Conservation (phyloP, 306 rosid species). For the Glycine tomentella region DNA sequence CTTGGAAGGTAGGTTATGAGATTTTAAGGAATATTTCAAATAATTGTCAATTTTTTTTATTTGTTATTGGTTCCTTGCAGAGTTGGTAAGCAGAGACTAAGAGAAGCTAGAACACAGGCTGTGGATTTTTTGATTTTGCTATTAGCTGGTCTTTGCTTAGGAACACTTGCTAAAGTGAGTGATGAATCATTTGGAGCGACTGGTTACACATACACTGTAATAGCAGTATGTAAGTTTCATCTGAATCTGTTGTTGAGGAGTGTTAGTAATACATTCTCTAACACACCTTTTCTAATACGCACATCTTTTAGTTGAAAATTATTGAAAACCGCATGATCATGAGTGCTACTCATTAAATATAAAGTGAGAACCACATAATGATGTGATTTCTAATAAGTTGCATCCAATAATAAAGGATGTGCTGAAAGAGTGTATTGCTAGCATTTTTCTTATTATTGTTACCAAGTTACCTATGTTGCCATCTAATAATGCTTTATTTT, state of each 20-base stretch:
- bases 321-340: background rate
- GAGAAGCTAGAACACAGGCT: constrained; percentile 86
- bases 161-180: constrained; percentile 96
- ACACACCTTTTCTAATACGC: background rate
- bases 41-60: constrained; percentile 30
- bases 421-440: background rate
- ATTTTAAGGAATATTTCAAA: constrained; percentile 18
- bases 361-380: background rate
- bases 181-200: constrained; percentile 90
- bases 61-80: constrained; percentile 53
- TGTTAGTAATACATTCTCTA: background rate
- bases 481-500: constrained; percentile 38
- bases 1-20: constrained; percentile 80
- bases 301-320: background rate
- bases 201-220: constrained; percentile 95
- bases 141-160: constrained; percentile 93
- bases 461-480: constrained; percentile 6
- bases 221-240: constrained; percentile 90
- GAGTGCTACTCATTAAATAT: background rate
- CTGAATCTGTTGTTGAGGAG: background rate
- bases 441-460: background rate
- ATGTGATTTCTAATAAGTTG: background rate
- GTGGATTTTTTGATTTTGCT: constrained; percentile 87
- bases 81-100: constrained; percentile 81
- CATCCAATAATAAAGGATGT: background rate